Percentiles rank a stretch among this genome's conserved stretches.
phyloP scores from a whole-genome alignment of 129 eudicot species.

The Tanacetum coccineum region DNA sequence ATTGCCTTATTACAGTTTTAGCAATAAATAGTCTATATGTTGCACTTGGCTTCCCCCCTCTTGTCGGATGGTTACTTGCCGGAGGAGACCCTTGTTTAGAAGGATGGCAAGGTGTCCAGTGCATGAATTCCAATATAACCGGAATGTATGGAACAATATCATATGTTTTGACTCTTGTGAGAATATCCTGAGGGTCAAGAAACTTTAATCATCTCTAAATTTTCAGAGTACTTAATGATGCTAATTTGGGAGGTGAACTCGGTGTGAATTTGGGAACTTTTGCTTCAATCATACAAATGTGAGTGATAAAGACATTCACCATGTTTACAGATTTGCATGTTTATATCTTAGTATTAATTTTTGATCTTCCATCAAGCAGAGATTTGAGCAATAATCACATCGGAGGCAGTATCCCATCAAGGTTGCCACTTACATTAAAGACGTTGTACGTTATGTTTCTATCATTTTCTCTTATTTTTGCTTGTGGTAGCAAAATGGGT shows the following conservation, averaged over 20 bases:
- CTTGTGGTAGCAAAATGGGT: not conserved
- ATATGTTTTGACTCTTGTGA: not conserved
- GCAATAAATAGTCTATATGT: conserved; percentile 68
- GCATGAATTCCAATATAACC: conserved; percentile 70
- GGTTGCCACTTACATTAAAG: conserved; percentile 56
- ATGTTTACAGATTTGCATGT: not conserved
- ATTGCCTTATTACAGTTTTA: conserved; percentile 38
- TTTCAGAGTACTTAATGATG: conserved; percentile 52
- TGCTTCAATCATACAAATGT: conserved; percentile 63
- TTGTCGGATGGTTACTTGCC: conserved; percentile 59
- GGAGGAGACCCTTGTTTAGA: conserved; percentile 86
- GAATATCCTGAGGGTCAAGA: not conserved
- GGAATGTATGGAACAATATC: conserved; percentile 49
- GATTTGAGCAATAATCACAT: conserved; percentile 75
- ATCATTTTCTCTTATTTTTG: not conserved
- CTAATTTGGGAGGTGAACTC: conserved; percentile 68
- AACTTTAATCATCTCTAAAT: conserved; percentile 1
- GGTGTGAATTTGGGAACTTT: conserved; percentile 46
- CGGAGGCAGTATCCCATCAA: conserved; percentile 66
- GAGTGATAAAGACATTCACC: conserved; percentile 26
- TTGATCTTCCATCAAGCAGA: conserved; percentile 32
- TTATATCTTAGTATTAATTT: not conserved
- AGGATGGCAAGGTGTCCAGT: conserved; percentile 79
- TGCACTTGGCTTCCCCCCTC: conserved; percentile 61
- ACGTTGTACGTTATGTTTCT: conserved; percentile 54